phyloP scores from a whole-genome alignment of 2,329 filamentous ascomycete genomes.

The Colletotrichum navitas region DNA sequence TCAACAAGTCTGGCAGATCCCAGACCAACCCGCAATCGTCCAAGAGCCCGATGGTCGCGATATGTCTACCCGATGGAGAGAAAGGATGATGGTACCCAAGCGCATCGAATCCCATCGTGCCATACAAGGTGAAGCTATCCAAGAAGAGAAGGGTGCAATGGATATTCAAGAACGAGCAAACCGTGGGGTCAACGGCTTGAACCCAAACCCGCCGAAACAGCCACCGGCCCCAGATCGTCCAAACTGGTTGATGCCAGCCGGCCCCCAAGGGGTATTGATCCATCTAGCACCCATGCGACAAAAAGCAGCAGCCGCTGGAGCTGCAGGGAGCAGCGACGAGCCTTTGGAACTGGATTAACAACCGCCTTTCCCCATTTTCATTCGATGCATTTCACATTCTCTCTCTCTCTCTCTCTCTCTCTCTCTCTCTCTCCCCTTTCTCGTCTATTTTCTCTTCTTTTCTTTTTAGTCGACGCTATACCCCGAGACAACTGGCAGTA shows the following conservation, averaged over 20 bases:
- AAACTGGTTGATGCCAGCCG: neutral
- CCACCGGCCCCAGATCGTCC: neutral
- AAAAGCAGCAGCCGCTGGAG: neutral
- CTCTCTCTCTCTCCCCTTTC: no score
- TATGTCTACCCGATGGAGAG: neutral
- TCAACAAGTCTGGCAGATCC: neutral
- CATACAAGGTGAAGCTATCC: neutral
- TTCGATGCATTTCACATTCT: neutral
- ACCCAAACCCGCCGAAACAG: neutral
- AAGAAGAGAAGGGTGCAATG: neutral
- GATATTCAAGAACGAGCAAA: neutral
- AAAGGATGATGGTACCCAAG: neutral
- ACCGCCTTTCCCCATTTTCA: no score
- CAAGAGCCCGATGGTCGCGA: no score
- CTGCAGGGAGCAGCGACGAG: neutral
- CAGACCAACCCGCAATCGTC: neutral
- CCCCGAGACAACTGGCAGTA: neutral
- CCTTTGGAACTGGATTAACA: neutral
- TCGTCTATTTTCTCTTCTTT: neutral
- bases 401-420: no score
- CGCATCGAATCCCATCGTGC: neutral
- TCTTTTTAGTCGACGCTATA: neutral
- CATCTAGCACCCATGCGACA: neutral
- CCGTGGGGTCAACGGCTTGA: neutral
- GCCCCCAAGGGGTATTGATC: neutral